Base-by-base conservation (phyloP, 352 stramenopile genomes). In the Phytophthora pini region DNA sequence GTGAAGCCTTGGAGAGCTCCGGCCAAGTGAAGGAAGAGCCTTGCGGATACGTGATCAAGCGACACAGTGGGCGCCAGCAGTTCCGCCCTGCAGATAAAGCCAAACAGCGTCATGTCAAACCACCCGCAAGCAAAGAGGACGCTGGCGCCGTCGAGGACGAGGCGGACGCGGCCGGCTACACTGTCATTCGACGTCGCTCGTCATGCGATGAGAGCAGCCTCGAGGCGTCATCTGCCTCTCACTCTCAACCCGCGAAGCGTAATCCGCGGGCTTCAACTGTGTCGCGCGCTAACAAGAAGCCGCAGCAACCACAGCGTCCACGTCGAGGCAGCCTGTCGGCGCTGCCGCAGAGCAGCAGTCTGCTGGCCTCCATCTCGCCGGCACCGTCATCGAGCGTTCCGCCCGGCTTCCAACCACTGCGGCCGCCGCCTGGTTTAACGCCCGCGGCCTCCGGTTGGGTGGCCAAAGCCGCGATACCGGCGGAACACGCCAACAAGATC, bases 121-220 rank as follows among this genome's bases (percentile, higher is more conserved):
- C 50, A 9, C 12, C 53, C 5, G 48, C 20, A 17, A 68, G 61
- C n/a, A 51, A 52, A 60, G 26, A 41, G 13, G 51, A 59, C 40
- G 56, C 41, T 56, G 17, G 38, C 38, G 20, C 57, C 1, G 44
- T 40, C 8, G 43, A 68, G 7, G 48, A 72, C 29, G 47, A 76
- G 31, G 44, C 75, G 13, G 79, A 88, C 26, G 74, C 77, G 12
- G 79, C 79, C 1, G 79, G 79, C 20, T 88, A 88, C 61, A 86
- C 79, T 3, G 72, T 88, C 31, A 77, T 86, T n/a, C 76, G 76
- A 3, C 75, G 71, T 12, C 74, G 77, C 20, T 63, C 61, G 45
- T 67, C 65, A 29, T 77, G 62, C 36, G 70, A 74, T 38, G 62
- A 70, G 41, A 69, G 53, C 20, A 24, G 36, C 34, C 29, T 64